Percentiles rank a stretch among this genome's conserved stretches.
These are phyloP conservation scores for Trypethelium eluteriae DNA, from an alignment of 495 filamentous ascomycete species.

Conservation along the genomic window DNA sequence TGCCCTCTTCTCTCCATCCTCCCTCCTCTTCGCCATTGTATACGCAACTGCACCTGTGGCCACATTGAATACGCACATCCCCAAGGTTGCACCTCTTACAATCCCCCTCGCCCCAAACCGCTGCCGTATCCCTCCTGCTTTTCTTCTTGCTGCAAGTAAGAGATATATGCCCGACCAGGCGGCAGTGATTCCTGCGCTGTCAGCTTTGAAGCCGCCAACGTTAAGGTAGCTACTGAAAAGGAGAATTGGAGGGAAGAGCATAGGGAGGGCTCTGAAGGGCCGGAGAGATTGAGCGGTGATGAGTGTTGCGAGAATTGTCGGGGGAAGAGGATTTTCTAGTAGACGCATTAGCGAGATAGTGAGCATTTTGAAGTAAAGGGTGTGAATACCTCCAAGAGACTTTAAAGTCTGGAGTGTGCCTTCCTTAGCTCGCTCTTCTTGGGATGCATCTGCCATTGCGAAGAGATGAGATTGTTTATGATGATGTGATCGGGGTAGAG, in stretches of 20 bases:
- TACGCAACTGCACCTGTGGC: conserved; percentile 66
- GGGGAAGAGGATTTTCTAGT: conserved; percentile 69
- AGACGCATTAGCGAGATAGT: conserved; percentile 25
- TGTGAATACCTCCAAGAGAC: conserved; percentile 65
- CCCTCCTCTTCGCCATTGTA: conserved; percentile 43
- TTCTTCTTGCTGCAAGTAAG: conserved; percentile 61
- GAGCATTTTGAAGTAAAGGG: conserved; percentile 14
- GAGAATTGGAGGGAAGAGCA: conserved; percentile 77
- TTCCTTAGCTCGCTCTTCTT: conserved; percentile 35
- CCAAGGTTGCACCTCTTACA: conserved; percentile 64
- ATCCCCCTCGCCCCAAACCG: conserved; percentile 62
- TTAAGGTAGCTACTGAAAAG: conserved; percentile 82
- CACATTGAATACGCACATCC: conserved; percentile 60
- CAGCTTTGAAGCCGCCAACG: conserved; percentile 66
- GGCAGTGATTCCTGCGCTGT: conserved; percentile 73
- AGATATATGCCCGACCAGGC: conserved; percentile 84
- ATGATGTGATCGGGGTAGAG: not conserved
- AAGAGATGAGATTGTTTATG: not conserved
- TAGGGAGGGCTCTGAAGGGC: conserved; percentile 64
- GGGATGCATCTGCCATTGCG: conserved; percentile 18
- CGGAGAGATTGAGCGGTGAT: conserved; percentile 69
- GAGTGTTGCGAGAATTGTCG: conserved; percentile 70
- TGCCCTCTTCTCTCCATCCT: conserved; percentile 21
- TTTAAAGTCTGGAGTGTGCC: conserved; percentile 47
- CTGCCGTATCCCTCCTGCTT: conserved; percentile 29